These are phyloP conservation scores for Biscogniauxia sp. DNA, from an alignment of 2,329 filamentous ascomycete genomes.

Conservation along the genomic window DNA sequence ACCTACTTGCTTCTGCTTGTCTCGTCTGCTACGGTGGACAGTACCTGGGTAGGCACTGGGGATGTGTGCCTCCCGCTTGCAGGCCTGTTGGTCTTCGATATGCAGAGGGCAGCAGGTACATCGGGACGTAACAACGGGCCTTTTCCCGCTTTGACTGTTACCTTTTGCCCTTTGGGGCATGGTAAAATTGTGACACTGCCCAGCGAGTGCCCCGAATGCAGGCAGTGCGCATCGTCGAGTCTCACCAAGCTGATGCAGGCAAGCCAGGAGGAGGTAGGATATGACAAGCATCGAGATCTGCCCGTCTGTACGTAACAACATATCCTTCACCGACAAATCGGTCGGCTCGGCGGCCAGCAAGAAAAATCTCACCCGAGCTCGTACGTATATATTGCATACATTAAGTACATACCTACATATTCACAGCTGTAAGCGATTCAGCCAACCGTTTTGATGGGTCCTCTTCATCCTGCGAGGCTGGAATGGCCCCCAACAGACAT, in stretches of 20 bases:
- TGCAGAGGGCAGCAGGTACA: constrained; percentile 1
- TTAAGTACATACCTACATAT: too few relatives aligned
- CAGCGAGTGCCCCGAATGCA: constrained; percentile 14
- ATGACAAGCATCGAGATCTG: constrained; percentile 4
- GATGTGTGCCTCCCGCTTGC: constrained; percentile 17
- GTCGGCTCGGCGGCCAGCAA: not conserved
- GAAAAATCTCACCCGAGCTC: not conserved
- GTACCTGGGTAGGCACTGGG: constrained; percentile 7
- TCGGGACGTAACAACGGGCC: constrained; percentile 17
- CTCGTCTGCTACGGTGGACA: constrained; percentile 5
- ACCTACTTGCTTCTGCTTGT: not conserved
- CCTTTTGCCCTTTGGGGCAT: constrained; percentile 14
- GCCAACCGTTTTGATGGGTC: not conserved
- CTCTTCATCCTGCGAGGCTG: not conserved
- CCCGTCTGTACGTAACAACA: not conserved
- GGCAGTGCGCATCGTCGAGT: constrained; percentile 10
- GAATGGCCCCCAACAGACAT: not conserved
- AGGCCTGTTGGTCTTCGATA: constrained; percentile 15
- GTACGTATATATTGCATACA: not conserved
- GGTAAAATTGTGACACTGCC: constrained; percentile 9
- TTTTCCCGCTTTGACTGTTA: constrained; percentile 23
- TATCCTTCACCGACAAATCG: not conserved
- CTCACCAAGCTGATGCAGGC: constrained; percentile 7
- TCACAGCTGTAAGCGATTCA: not conserved
- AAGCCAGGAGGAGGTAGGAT: constrained; percentile 1